These are phyloP conservation scores for Pleomassaria siparia DNA, from an alignment of 2,329 filamentous ascomycete species.

Conservation along the genomic window DNA sequence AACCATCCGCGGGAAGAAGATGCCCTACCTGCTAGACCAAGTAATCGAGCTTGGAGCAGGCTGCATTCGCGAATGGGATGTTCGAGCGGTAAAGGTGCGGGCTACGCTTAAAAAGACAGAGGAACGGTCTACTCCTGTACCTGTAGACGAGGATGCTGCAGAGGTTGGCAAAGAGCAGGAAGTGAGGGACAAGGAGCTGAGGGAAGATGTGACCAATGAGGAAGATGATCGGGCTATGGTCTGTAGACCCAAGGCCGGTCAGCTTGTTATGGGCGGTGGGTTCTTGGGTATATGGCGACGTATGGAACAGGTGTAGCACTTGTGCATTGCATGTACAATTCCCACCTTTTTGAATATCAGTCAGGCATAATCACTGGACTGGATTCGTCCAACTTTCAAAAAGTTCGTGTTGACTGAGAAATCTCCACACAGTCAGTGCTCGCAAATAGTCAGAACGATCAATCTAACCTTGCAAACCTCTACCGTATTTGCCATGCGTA, in stretches of 20 bases:
- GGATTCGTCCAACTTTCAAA: no score
- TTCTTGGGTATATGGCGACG: slow-evolving; percentile 42
- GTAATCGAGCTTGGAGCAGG: slow-evolving; percentile 60
- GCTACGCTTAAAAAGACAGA: slow-evolving; percentile 27
- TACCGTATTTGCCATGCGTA: no score
- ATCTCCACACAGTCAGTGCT: no score
- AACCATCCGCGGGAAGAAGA: slow-evolving; percentile 53
- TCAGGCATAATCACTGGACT: no score
- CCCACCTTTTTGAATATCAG: no score
- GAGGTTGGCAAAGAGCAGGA: slow-evolving; percentile 24
- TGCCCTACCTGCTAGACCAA: slow-evolving; percentile 61
- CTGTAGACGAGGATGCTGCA: slow-evolving; percentile 9
- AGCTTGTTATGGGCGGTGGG: slow-evolving; percentile 39
- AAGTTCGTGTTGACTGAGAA: no score
- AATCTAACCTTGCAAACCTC: no score
- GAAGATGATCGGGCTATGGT: slow-evolving; percentile 40
- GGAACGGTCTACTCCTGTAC: slow-evolving; percentile 9
- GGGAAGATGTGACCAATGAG: slow-evolving; percentile 21
- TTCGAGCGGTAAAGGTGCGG: slow-evolving; percentile 54
- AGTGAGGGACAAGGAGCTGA: slow-evolving; percentile 32
- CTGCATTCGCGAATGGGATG: slow-evolving; percentile 66
- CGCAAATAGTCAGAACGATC: no score
- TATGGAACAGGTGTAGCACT: slow-evolving; percentile 24
- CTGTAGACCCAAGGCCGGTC: slow-evolving; percentile 41
- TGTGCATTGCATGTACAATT: no score